These are phyloP conservation scores for Mollisiaceae sp. DNA, from an alignment of 2,329 filamentous ascomycete species.

Conservation along the genomic window DNA sequence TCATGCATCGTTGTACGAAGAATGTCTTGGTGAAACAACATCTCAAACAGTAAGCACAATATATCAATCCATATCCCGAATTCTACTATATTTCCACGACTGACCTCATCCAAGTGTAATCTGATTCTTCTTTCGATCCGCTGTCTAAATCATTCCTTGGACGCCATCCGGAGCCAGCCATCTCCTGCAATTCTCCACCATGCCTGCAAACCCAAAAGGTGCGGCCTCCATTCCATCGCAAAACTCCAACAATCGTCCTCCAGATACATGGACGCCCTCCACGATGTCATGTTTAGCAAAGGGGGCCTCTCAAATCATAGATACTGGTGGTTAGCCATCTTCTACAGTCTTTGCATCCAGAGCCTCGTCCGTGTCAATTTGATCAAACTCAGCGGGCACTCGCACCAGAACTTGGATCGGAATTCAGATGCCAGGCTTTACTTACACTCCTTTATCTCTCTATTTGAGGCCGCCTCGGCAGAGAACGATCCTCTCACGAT, in stretches of 20 bases:
- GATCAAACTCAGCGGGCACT: slow-evolving; percentile 16
- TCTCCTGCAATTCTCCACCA: slow-evolving; percentile 7
- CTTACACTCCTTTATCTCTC: slow-evolving; percentile 15
- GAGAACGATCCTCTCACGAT: slow-evolving; percentile 16
- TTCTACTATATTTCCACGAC: neutral
- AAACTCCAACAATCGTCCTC: slow-evolving; percentile 18
- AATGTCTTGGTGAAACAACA: slow-evolving; percentile 1
- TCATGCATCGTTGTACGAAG: slow-evolving; percentile 16
- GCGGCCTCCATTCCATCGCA: slow-evolving; percentile 17
- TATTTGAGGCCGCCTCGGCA: slow-evolving; percentile 15
- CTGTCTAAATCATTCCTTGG: slow-evolving; percentile 15
- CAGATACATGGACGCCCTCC: slow-evolving; percentile 13
- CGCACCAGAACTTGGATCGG: slow-evolving; percentile 7
- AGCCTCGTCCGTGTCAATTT: slow-evolving; percentile 16
- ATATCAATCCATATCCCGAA: neutral
- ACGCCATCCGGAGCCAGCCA: slow-evolving; percentile 11
- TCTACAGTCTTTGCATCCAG: slow-evolving; percentile 18
- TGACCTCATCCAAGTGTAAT: slow-evolving; percentile 14
- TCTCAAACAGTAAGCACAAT: neutral
- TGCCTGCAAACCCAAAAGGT: slow-evolving; percentile 15
- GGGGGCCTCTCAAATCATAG: slow-evolving; percentile 8
- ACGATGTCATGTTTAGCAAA: slow-evolving; percentile 15
- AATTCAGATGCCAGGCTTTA: slow-evolving; percentile 12
- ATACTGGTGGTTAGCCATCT: slow-evolving; percentile 18
- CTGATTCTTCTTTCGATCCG: slow-evolving; percentile 16